Evolutionary conservation across 1,284 basidiomycete species (phyloP).

Genomic region (Ganoderma resinaceum): DNA sequence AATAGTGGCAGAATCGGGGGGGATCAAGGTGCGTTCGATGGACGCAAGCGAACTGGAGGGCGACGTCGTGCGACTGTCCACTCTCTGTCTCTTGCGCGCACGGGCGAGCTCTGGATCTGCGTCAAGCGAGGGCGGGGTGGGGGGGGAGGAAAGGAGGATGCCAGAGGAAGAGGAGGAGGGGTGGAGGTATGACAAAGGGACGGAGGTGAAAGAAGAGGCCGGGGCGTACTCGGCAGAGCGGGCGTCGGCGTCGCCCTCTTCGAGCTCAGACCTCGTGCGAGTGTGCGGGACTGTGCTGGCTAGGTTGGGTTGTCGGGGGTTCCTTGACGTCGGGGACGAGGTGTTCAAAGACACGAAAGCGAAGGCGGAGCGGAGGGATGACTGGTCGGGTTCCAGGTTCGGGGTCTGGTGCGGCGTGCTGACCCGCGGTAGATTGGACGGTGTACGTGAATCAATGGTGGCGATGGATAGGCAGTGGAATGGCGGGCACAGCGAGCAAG

Average conservation of each 20-base stretch:
- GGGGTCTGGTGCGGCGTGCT: slow-evolving; percentile 47
- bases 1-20: slow-evolving; percentile 33
- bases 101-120: slow-evolving; percentile 28
- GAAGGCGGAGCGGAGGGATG: slow-evolving; percentile 36
- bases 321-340: slow-evolving; percentile 31
- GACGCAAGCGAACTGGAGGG: slow-evolving; percentile 36
- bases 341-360: slow-evolving; percentile 38
- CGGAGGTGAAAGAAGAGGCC: slow-evolving; percentile 30
- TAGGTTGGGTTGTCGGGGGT: slow-evolving; percentile 36
- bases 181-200: slow-evolving; percentile 37
- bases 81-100: slow-evolving; percentile 70
- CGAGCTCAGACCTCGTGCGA: slow-evolving; percentile 67
- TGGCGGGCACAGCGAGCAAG: slow-evolving; percentile 26
- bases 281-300: slow-evolving; percentile 63
- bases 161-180: slow-evolving; percentile 33
- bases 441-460: slow-evolving; percentile 76
- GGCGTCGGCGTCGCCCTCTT: slow-evolving; percentile 54
- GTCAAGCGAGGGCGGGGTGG: slow-evolving; percentile 19
- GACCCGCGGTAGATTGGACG: slow-evolving; percentile 63
- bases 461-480: slow-evolving; percentile 36
- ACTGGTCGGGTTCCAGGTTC: slow-evolving; percentile 52
- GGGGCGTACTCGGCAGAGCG: slow-evolving; percentile 34
- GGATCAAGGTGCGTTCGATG: slow-evolving; percentile 40
- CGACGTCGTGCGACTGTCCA: slow-evolving; percentile 48
- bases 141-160: slow-evolving; percentile 27